Base-by-base conservation (phyloP, 2,329 filamentous ascomycete genomes). In the Phaeosphaeriaceae sp. region DNA sequence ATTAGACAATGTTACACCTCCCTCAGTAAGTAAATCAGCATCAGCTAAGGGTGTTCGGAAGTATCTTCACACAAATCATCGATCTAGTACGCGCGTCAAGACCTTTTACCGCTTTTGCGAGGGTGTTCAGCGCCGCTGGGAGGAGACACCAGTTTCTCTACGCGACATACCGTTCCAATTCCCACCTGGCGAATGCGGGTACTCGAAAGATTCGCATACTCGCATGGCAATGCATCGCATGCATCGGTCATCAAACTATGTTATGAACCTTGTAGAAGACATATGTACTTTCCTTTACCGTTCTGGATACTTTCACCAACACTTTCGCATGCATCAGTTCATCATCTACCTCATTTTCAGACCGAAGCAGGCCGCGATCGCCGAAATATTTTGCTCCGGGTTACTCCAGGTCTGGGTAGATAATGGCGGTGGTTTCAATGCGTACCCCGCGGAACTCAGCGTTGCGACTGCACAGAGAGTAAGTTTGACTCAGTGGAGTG, bases 181-280 rank as follows among this genome's bases (percentile, higher is more conserved):
- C 36, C 60, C 66, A 6, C 64, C 60, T 0, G 44, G 48, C 1
- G 67, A 71, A 37, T 64, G 63, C 28, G 65, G 66, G 13, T 71
- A 69, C 44, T 58, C 63, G 0, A 39, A 47, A 4, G 32, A 63
- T n/a, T 55, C 64, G 0, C 61, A 57, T 6, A 16, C n/a, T 1
- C 49, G 66, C 0, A 44, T 71, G 0, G 45, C 50, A 4, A 59
- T 68, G 30, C 67, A 71, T 36, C 61, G 66, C 1, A 20, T 47
- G 1, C 63, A 51, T 6, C 41, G 50, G 4, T 63, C 58, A 0
- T 68, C 61, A 3, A 70, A 69, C 33, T 63, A 64, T 16, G 35
- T 68, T 9, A 69, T 70, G 66, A 70, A 70, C 12, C 60, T 71
- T 0, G 54, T 65, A 0, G 63, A 68, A 38, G 66, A 71, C 18